Evolutionary conservation across 2,329 filamentous ascomycete species (phyloP), one percentile per base, ranked within the genome.

Genomic region (Sporothrix mexicana): DNA sequence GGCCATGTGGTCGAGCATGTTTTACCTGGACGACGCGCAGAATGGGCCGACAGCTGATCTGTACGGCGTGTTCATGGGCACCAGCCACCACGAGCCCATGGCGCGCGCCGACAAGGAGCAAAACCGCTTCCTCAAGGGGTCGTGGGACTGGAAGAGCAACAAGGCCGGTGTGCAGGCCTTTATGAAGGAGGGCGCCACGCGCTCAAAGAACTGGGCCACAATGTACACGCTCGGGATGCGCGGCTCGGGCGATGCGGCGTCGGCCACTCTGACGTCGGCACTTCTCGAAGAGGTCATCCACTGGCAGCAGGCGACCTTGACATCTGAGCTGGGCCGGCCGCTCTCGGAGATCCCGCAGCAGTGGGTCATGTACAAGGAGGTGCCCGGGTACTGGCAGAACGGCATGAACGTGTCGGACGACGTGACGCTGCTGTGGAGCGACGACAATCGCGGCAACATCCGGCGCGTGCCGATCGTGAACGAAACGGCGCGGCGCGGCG

Each of bases 391-490:
- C 77, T 89, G 86, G 76, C 84, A 88, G 76, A 83, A 84, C 17
- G 87, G 88, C 15, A 85, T 90, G 81, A 80, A 83, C 5, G 88
- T 92, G 1, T 86, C 87, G 0, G 88, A 91, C 43, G 85, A 90
- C 77, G 87, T 93, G 41, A 92, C 89, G 1, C 82, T 93, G 25
- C 83, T 92, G 3, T 92, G 90, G 87, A 85, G 89, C 0, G 90
- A 92, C 78, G 91, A 93, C 80, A 92, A 92, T 80, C 91, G 85
- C 83, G 90, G 90, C 9, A 90, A 91, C 79, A 85, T 91, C 25
- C 84, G 89, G 47, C 83, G 90, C 23, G 81, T 92, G 47, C 90
- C 90, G 3, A 79, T 88, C 17, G 82, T 80, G 1, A 87, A 88
- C 74, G 90, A 92, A 81, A 88, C 85, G 1, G 80, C 81, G 17